Percentiles rank a stretch among this genome's conserved stretches.
Conservation (phyloP, 2,329 filamentous ascomycete genomes). For the Colletotrichum liaoningense region DNA sequence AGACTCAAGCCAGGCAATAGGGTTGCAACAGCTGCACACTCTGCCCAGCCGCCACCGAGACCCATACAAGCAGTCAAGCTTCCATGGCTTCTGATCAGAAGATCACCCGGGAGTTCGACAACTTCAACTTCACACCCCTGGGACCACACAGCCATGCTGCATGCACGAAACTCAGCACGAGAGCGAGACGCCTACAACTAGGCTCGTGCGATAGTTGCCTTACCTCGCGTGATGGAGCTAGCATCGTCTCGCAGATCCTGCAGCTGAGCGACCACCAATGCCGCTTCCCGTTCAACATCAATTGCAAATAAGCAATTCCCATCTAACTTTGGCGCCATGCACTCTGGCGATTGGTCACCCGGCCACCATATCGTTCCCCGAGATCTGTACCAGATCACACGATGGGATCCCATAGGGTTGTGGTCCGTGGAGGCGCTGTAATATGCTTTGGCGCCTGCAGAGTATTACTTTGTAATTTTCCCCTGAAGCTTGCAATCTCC, state of each 20-base stretch:
- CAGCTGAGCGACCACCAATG: constrained; percentile 1
- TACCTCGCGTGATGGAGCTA: not conserved
- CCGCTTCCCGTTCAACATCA: not conserved
- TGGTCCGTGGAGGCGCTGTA: not conserved
- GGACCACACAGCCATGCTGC: not conserved
- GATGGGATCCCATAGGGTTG: not conserved
- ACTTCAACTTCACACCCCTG: not conserved
- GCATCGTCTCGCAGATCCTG: not conserved
- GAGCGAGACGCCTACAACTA: constrained; percentile 14
- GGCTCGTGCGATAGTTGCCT: not conserved
- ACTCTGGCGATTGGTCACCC: not conserved
- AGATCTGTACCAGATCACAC: constrained; percentile 2
- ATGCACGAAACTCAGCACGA: not conserved
- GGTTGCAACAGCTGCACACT: not conserved
- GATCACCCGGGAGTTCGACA: not conserved
- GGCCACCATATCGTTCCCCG: not conserved
- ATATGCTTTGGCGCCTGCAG: constrained; percentile 6
- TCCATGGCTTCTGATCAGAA: not conserved
- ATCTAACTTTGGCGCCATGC: not conserved
- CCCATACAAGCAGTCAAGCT: not conserved
- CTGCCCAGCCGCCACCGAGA: not conserved
- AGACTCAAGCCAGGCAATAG: constrained; percentile 1
- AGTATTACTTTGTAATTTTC: not conserved
- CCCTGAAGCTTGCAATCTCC: constrained; percentile 6
- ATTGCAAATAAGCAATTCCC: not conserved